Conservation (phyloP, 345 rosid species). For the Eutrema yunnanense region DNA sequence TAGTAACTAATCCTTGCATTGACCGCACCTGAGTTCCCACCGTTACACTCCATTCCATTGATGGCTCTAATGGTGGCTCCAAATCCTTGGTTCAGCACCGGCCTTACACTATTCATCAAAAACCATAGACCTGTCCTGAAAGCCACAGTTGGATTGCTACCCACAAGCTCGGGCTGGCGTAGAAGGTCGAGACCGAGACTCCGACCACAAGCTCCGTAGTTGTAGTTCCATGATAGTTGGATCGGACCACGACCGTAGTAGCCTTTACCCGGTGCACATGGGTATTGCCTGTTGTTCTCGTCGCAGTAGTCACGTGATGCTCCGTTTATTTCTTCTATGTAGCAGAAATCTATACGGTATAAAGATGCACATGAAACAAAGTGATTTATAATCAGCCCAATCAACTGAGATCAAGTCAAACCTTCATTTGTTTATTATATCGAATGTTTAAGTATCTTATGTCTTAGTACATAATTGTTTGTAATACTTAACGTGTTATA, state of each 20-base stretch:
- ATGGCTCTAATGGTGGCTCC: conserved; percentile 49
- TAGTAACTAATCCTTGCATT: conserved; percentile 34
- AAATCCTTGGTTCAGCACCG: conserved; percentile 41
- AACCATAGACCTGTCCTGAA: conserved; percentile 52
- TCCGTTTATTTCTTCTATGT: conserved; percentile 52
- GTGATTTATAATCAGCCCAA: too few species aligned
- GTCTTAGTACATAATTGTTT: too few species aligned
- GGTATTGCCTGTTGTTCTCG: conserved; percentile 35
- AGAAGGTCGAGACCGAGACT: conserved; percentile 33
- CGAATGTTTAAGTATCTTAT: too few species aligned
- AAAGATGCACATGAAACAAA: background rate
- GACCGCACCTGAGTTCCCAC: conserved; percentile 27
- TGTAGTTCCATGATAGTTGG: conserved; percentile 51
- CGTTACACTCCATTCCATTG: conserved; percentile 44
- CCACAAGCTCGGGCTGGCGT: conserved; percentile 38
- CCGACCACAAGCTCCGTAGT: conserved; percentile 45
- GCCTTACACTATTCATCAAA: conserved; percentile 45
- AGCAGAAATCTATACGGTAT: conserved; percentile 45
- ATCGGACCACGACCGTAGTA: conserved; percentile 59
- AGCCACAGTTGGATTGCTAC: conserved; percentile 31
- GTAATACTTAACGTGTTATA: too few species aligned
- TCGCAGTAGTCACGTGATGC: conserved; percentile 43
- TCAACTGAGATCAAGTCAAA: background rate
- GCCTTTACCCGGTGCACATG: conserved; percentile 41
- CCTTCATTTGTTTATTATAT: too few species aligned